Evolutionary conservation across 2,329 filamentous ascomycete genomes (phyloP).

Genomic region (Raffaelea albimanens): DNA sequence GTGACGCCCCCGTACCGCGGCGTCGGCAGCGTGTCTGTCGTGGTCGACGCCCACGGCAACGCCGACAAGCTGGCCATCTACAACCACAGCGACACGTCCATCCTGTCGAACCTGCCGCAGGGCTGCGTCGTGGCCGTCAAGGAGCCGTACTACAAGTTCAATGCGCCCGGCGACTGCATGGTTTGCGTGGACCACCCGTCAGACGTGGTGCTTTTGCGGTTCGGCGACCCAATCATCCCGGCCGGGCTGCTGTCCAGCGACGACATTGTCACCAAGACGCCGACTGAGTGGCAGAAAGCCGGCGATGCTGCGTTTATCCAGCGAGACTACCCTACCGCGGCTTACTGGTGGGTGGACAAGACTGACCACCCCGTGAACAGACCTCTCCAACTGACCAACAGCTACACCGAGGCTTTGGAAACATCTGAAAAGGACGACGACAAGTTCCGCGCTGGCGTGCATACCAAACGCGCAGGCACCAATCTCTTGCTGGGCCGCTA

Average conservation of each 20-base stretch:
- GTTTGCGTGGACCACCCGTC: constrained; percentile 27
- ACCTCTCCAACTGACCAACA: neutral
- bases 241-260: constrained; percentile 15
- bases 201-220: constrained; percentile 21
- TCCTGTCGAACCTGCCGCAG: constrained; percentile 18
- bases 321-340: constrained; percentile 21
- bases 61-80: constrained; percentile 28
- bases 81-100: constrained; percentile 20
- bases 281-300: constrained; percentile 11
- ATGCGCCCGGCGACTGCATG: constrained; percentile 20
- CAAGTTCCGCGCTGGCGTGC: constrained; percentile 14
- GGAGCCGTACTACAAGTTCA: constrained; percentile 26
- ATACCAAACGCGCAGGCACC: constrained; percentile 21
- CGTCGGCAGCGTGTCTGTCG: constrained; percentile 23
- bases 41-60: constrained; percentile 25
- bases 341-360: constrained; percentile 19
- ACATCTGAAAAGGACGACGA: constrained; percentile 9
- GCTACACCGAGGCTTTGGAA: constrained; percentile 19
- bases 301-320: constrained; percentile 18
- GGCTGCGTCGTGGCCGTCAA: constrained; percentile 22
- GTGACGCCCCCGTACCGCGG: constrained; percentile 22
- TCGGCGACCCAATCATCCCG: constrained; percentile 22
- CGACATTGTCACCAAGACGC: constrained; percentile 11
- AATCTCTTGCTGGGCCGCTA: constrained; percentile 23
- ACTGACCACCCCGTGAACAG: too few species aligned